phyloP scores from a whole-genome alignment of 306 rosid species.

The Adenanthera pavonina region DNA sequence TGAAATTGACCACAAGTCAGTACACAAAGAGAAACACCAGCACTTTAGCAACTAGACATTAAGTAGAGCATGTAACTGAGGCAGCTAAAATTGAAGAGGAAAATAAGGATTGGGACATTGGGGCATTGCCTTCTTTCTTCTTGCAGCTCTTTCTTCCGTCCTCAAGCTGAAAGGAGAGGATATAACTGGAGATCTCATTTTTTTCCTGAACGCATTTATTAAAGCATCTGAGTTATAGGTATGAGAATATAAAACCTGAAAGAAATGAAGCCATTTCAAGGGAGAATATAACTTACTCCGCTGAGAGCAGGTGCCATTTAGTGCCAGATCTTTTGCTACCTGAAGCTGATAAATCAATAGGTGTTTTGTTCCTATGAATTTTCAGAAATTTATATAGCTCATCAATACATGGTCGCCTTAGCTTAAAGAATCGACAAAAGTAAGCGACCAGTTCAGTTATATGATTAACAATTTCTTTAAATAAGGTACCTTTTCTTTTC shows the following conservation, averaged over 20 bases:
- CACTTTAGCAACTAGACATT: background rate
- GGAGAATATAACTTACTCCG: slow-evolving; percentile 41
- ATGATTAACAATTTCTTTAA: background rate
- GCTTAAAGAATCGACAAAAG: background rate
- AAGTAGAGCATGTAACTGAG: background rate
- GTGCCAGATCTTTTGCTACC: slow-evolving; percentile 40
- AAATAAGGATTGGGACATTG: background rate
- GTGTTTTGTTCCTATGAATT: slow-evolving; percentile 48
- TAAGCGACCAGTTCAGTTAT: background rate
- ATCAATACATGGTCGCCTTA: background rate
- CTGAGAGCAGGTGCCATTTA: slow-evolving; percentile 50
- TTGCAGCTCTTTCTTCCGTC: slow-evolving; percentile 69
- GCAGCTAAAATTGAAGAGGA: background rate
- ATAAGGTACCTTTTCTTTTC: slow-evolving; percentile 54
- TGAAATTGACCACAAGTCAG: slow-evolving; percentile 38
- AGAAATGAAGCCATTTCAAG: background rate
- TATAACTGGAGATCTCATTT: slow-evolving; percentile 56
- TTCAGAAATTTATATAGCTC: background rate
- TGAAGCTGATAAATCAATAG: slow-evolving; percentile 40
- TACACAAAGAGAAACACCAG: slow-evolving; percentile 5
- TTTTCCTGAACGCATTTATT: slow-evolving; percentile 63
- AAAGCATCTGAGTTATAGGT: slow-evolving; percentile 49
- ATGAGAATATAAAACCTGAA: slow-evolving; percentile 25
- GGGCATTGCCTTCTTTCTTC: slow-evolving; percentile 72
- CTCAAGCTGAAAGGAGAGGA: slow-evolving; percentile 61